These are phyloP conservation scores for Pyrus hybrid DNA, from an alignment of 331 rosid species.

Conservation along the genomic window DNA sequence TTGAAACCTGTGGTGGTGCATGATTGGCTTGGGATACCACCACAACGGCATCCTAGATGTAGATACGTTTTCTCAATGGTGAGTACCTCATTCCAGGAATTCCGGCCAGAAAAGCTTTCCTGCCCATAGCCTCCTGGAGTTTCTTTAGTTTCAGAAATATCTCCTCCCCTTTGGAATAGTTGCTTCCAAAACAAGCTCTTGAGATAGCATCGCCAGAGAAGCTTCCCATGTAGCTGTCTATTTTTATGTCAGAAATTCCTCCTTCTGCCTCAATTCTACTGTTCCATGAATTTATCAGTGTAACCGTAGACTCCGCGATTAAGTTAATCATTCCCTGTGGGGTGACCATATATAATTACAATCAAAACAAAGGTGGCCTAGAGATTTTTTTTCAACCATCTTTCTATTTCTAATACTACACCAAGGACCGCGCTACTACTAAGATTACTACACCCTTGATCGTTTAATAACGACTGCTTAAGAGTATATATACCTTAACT, in stretches of 20 bases:
- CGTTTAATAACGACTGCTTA: too few relatives aligned
- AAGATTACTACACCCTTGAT: too few relatives aligned
- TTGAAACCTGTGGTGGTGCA: too few relatives aligned
- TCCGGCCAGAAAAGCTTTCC: not conserved
- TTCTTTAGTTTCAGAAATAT: conserved; percentile 8
- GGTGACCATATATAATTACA: not conserved
- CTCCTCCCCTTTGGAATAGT: conserved; percentile 8
- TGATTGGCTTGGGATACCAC: too few relatives aligned
- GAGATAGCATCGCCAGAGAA: conserved; percentile 27
- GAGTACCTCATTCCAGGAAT: conserved; percentile 13
- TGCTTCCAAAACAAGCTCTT: conserved; percentile 26
- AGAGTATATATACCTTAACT: not conserved
- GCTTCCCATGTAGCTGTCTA: conserved; percentile 5
- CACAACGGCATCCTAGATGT: too few relatives aligned
- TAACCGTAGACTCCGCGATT: conserved; percentile 3
- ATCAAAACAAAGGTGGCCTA: not conserved
- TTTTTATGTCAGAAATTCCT: conserved; percentile 9
- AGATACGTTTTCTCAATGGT: too few relatives aligned
- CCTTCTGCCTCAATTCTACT: not conserved
- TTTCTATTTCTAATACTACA: too few relatives aligned
- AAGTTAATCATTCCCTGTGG: conserved; percentile 15
- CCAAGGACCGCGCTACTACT: too few relatives aligned
- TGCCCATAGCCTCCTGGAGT: conserved; percentile 7
- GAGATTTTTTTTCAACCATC: too few relatives aligned
- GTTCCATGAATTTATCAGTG: conserved; percentile 12